Evolutionary conservation across 148 eudicot genomes (phyloP).

Genomic region (Heliamphora exappendiculata): DNA sequence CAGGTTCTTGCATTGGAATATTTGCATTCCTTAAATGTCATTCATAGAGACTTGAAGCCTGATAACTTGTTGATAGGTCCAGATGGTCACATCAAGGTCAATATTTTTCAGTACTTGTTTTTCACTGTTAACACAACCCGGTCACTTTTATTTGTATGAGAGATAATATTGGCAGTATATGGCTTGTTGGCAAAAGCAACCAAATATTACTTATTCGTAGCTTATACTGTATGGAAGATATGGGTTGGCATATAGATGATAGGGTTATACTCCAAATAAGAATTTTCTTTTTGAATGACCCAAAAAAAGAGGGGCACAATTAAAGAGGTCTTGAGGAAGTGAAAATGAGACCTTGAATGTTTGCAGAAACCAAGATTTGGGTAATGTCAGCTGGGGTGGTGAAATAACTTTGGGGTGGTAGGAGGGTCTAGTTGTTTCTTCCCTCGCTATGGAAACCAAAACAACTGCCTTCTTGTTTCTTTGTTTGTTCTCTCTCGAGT

Average conservation of each 20-base stretch:
- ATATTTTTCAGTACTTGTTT: constrained; percentile 14
- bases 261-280: background rate
- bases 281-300: too few relatives aligned
- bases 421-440: too few relatives aligned
- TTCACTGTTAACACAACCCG: background rate
- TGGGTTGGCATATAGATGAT: background rate
- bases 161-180: background rate
- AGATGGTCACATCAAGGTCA: constrained; percentile 99
- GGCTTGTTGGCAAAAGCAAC: background rate
- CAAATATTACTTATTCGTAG: background rate
- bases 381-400: too few relatives aligned
- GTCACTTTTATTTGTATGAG: background rate
- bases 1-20: constrained; percentile 99
- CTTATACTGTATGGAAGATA: background rate
- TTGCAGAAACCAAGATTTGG: too few relatives aligned
- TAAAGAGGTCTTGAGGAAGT: too few relatives aligned
- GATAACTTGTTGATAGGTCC: constrained; percentile 93
- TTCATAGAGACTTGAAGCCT: constrained; percentile 95
- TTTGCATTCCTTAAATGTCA: constrained; percentile 76
- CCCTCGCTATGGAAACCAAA: too few relatives aligned
- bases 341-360: too few relatives aligned
- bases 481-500: too few relatives aligned
- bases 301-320: too few relatives aligned
- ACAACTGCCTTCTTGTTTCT: too few relatives aligned
- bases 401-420: too few relatives aligned